These are phyloP conservation scores for Acidomyces sp. DNA, from an alignment of 495 filamentous ascomycete genomes.

Conservation along the genomic window DNA sequence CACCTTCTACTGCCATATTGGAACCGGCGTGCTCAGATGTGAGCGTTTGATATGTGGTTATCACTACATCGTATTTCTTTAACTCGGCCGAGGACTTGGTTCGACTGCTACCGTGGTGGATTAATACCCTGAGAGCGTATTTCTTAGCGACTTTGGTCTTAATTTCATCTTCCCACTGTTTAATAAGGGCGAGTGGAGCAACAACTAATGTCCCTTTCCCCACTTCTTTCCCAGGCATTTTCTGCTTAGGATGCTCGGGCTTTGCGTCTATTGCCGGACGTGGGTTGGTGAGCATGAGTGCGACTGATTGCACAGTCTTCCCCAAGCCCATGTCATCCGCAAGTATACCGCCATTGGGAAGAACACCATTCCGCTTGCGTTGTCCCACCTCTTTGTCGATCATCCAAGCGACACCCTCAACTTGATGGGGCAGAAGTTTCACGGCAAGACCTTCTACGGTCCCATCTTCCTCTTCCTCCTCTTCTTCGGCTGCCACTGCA, in stretches of 20 bases:
- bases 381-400: constrained; percentile 70
- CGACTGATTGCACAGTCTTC: constrained; percentile 72
- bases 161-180: constrained; percentile 94
- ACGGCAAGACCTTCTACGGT: constrained; percentile 75
- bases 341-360: constrained; percentile 75
- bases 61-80: constrained; percentile 82
- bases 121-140: constrained; percentile 60
- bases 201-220: constrained; percentile 79
- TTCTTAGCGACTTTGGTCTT: constrained; percentile 55
- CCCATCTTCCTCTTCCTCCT: constrained; percentile 58
- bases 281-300: constrained; percentile 68
- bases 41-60: constrained; percentile 91
- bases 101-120: constrained; percentile 80
- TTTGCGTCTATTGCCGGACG: constrained; percentile 55
- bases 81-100: constrained; percentile 64
- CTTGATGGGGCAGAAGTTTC: constrained; percentile 78
- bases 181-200: constrained; percentile 88
- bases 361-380: constrained; percentile 58
- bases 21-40: constrained; percentile 72
- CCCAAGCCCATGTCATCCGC: constrained; percentile 82
- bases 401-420: constrained; percentile 91
- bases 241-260: constrained; percentile 27
- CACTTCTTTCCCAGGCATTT: constrained; percentile 27
- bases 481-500: constrained; percentile 39
- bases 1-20: constrained; percentile 34